Base-by-base conservation (phyloP, 2,329 filamentous ascomycete species). In the Chrysoporthe austroafricana region DNA sequence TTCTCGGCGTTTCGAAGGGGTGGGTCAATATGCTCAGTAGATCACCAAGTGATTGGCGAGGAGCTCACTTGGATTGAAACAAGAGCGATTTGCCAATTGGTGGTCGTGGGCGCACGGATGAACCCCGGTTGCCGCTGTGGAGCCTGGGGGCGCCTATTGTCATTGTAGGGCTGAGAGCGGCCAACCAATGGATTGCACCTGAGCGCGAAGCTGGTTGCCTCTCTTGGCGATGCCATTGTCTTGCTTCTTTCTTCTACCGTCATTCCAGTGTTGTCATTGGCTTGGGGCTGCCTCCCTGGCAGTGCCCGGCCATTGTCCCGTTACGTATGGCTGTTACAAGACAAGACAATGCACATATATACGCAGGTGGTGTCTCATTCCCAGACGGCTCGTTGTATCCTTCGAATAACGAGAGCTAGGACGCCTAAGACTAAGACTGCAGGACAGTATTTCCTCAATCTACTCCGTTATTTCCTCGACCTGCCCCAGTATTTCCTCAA, bases 181-280 rank as follows among this genome's bases (percentile, higher is more conserved):
- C 64, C 64, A 66, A 57, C 64, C 64, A 66, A 66, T 66, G 39
- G 48, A 57, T 60, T 32, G n/a, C 39, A 46, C 8, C 32, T n/a
- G 39, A 52, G n/a, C 2, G 50, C 21, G 21, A 54, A 7, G 46
- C 46, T 8, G 13, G 63, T 54, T 46, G 26, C 39, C 57, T 39
- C 44, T 4, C 32, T 18, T 57, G 3, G 14, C 14, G 50, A 54
- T 56, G 4, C 34, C 14, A 57, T 66, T 66, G 58, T 66, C 13
- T 42, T 62, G 48, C 36, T 56, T 62, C 64, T 62, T 62, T 66
- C 44, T 62, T 34, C 54, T 50, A 52, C 62, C 62, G n/a, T 34
- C 34, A 36, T 50, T 50, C 42, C 14, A 52, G 34, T 48, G 56
- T 34, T 21, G 64, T 46, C 13, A 21, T 66, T 48, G 58, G 58